phyloP scores from a whole-genome alignment of 768 basidiomycete species.

The Asterophora lycoperdoides region DNA sequence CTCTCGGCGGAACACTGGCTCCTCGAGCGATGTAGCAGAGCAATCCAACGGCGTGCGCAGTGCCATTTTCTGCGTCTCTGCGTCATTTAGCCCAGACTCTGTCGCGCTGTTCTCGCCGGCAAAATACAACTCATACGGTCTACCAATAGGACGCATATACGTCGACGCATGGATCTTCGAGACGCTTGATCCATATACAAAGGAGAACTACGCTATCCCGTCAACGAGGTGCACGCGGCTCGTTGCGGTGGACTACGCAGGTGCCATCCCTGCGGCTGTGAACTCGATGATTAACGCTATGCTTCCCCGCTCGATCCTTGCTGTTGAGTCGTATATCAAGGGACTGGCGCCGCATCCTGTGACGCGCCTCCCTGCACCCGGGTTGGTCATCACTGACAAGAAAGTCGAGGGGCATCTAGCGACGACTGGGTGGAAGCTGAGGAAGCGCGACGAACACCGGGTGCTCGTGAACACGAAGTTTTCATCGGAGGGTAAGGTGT shows the following conservation, averaged over 20 bases:
- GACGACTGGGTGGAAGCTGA: constrained; percentile 55
- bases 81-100: constrained; percentile 74
- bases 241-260: constrained; percentile 82
- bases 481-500: constrained; percentile 44
- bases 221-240: constrained; percentile 86
- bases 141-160: constrained; percentile 78
- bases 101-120: constrained; percentile 46
- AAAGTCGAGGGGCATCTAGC: constrained; percentile 42
- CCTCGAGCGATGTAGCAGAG: constrained; percentile 33
- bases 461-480: constrained; percentile 55
- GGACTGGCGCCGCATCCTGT: constrained; percentile 59
- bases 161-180: constrained; percentile 96
- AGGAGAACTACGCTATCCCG: constrained; percentile 91
- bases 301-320: constrained; percentile 66
- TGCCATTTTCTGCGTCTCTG: constrained; percentile 77
- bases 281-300: constrained; percentile 83
- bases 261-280: constrained; percentile 77
- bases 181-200: constrained; percentile 92
- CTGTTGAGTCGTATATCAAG: constrained; percentile 74
- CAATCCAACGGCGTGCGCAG: constrained; percentile 42
- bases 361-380: constrained; percentile 63
- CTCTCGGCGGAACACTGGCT: constrained; percentile 36
- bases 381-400: constrained; percentile 53
- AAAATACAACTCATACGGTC: constrained; percentile 72
- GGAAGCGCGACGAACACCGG: constrained; percentile 54